These are phyloP conservation scores for Scheffersomyces stipitis DNA, from an alignment of 805 yeast species.

Conservation along the genomic window DNA sequence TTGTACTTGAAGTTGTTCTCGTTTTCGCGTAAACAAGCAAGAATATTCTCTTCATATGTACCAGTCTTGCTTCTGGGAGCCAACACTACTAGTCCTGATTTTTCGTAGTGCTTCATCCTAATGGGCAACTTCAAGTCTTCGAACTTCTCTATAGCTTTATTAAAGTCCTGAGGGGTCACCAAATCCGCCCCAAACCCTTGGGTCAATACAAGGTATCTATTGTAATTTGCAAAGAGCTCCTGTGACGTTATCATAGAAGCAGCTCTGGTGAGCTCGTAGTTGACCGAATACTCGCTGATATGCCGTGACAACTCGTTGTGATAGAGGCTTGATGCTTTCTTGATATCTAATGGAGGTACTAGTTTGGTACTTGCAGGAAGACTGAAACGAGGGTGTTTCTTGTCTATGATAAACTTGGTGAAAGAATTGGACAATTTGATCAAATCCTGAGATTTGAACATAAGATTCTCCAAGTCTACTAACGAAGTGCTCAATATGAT, in stretches of 20 bases:
- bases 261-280: conserved; percentile 24
- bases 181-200: conserved; percentile 58
- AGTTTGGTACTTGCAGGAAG: background rate
- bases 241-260: conserved; percentile 42
- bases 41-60: conserved; percentile 29
- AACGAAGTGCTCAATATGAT: conserved; percentile 64
- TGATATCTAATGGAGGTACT: conserved; percentile 36
- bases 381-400: background rate
- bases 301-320: conserved; percentile 75
- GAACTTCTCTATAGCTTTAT: conserved; percentile 58
- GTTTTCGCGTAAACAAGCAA: conserved; percentile 20
- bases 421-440: conserved; percentile 54
- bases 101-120: conserved; percentile 31
- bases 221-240: conserved; percentile 43
- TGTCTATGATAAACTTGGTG: conserved; percentile 10
- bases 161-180: conserved; percentile 68
- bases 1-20: conserved; percentile 23
- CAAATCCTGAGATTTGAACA: conserved; percentile 77
- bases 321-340: conserved; percentile 37
- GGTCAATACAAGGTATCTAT: conserved; percentile 31
- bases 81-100: conserved; percentile 35
- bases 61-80: conserved; percentile 20
- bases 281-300: conserved; percentile 64
- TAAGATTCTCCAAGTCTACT: conserved; percentile 71
- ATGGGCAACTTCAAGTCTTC: conserved; percentile 60